Conservation (phyloP, 306 rosid genomes). For the Cyamopsis tetragonoloba region DNA sequence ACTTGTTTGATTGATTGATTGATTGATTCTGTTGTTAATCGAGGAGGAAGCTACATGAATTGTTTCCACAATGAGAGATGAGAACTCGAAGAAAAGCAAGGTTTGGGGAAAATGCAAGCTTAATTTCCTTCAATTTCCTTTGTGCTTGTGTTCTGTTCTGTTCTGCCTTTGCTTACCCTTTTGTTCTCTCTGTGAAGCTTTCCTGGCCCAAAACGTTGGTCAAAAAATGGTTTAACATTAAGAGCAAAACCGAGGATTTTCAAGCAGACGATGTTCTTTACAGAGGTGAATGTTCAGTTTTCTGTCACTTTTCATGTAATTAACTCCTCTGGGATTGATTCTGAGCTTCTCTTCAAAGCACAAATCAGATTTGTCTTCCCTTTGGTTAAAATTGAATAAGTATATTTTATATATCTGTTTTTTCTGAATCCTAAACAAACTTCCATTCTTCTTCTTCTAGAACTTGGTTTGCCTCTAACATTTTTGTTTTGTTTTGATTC, state of each 20-base stretch:
- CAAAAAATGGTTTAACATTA: slow-evolving; percentile 95
- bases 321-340: slow-evolving; percentile 28
- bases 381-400: too few relatives aligned
- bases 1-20: neutral
- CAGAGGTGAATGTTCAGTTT: slow-evolving; percentile 52
- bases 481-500: slow-evolving; percentile 22
- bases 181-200: slow-evolving; percentile 57
- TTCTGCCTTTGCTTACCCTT: slow-evolving; percentile 30
- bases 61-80: slow-evolving; percentile 95
- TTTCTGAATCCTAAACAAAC: slow-evolving; percentile 15
- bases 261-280: slow-evolving; percentile 73
- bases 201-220: slow-evolving; percentile 97
- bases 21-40: slow-evolving; percentile 28
- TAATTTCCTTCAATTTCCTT: slow-evolving; percentile 11
- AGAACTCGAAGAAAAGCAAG: slow-evolving; percentile 92
- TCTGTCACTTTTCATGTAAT: slow-evolving; percentile 30
- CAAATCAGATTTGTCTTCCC: slow-evolving; percentile 24
- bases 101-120: slow-evolving; percentile 47
- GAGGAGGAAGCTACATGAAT: slow-evolving; percentile 68
- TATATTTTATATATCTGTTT: neutral
- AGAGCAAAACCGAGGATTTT: slow-evolving; percentile 86
- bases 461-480: slow-evolving; percentile 19
- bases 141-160: slow-evolving; percentile 16
- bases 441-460: slow-evolving; percentile 26
- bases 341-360: slow-evolving; percentile 11